These are phyloP conservation scores for Ramularia collo-cygni DNA, from an alignment of 2,329 filamentous ascomycete species.

Conservation along the genomic window DNA sequence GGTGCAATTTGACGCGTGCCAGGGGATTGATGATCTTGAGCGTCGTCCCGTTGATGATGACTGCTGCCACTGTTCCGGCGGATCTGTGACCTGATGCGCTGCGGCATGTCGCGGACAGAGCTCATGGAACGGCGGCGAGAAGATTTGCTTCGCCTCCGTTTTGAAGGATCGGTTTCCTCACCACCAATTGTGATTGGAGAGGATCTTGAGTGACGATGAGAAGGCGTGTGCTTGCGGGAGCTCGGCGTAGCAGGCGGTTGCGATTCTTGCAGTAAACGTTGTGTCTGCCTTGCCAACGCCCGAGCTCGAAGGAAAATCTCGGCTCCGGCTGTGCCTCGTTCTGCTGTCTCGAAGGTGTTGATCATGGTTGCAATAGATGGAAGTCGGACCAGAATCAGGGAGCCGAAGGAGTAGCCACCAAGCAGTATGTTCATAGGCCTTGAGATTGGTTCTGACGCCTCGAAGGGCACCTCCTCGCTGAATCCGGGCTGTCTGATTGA, in stretches of 20 bases:
- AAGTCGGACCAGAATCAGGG: conserved; percentile 68
- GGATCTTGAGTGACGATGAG: conserved; percentile 3
- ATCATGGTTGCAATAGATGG: conserved; percentile 55
- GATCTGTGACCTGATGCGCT: conserved; percentile 25
- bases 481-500: conserved; percentile 3
- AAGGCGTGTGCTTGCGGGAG: conserved; percentile 14
- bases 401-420: conserved; percentile 86
- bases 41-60: conserved; percentile 10
- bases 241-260: conserved; percentile 27
- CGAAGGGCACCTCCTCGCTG: not conserved
- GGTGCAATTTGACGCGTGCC: conserved; percentile 17
- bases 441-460: not conserved
- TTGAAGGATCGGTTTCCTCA: conserved; percentile 39
- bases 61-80: conserved; percentile 16
- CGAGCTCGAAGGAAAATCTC: conserved; percentile 66
- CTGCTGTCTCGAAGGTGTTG: conserved; percentile 49
- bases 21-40: conserved; percentile 28
- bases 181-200: conserved; percentile 35
- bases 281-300: conserved; percentile 59
- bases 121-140: conserved; percentile 27
- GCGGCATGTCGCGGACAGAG: conserved; percentile 34
- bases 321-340: conserved; percentile 51
- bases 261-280: conserved; percentile 35
- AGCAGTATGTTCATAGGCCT: conserved; percentile 45
- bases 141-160: conserved; percentile 38